Percentiles rank a stretch among this genome's conserved stretches.
Evolutionary conservation across 805 yeast species (phyloP).

Genomic region (Suhomyces canberraensis): DNA sequence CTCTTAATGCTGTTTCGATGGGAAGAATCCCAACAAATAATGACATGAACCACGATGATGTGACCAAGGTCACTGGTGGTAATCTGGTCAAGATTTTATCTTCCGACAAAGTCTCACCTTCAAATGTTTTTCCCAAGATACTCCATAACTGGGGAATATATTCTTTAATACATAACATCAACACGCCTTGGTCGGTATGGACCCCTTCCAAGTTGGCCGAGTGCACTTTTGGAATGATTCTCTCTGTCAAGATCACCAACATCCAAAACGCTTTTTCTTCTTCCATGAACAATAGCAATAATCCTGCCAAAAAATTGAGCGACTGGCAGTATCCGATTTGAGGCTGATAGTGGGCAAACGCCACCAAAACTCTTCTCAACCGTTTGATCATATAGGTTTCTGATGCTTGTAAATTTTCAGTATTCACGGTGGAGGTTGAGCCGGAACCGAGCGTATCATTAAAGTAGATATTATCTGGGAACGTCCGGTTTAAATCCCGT

Average conservation of each 20-base stretch:
- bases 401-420: constrained; percentile 10
- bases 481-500: constrained; percentile 88
- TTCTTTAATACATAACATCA: constrained; percentile 82
- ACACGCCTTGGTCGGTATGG: constrained; percentile 89
- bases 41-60: constrained; percentile 98
- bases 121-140: constrained; percentile 38
- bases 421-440: constrained; percentile 3
- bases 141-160: constrained; percentile 81
- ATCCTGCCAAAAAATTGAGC: constrained; percentile 86
- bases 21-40: constrained; percentile 90
- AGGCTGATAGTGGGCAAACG: constrained; percentile 84
- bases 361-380: constrained; percentile 73
- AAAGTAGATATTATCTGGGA: constrained; percentile 88
- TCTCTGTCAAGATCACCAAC: constrained; percentile 84
- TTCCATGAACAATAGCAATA: constrained; percentile 75
- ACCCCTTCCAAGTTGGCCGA: constrained; percentile 90
- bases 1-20: constrained; percentile 78
- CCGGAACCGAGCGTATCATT: constrained; percentile 34
- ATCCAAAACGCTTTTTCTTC: constrained; percentile 95
- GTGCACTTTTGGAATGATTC: constrained; percentile 87
- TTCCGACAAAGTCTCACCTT: constrained; percentile 38
- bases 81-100: constrained; percentile 62
- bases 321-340: constrained; percentile 95
- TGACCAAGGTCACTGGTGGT: constrained; percentile 90
- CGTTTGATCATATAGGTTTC: constrained; percentile 70